Conservation (phyloP, 2,329 filamentous ascomycete genomes). For the Penicillium sp. region DNA sequence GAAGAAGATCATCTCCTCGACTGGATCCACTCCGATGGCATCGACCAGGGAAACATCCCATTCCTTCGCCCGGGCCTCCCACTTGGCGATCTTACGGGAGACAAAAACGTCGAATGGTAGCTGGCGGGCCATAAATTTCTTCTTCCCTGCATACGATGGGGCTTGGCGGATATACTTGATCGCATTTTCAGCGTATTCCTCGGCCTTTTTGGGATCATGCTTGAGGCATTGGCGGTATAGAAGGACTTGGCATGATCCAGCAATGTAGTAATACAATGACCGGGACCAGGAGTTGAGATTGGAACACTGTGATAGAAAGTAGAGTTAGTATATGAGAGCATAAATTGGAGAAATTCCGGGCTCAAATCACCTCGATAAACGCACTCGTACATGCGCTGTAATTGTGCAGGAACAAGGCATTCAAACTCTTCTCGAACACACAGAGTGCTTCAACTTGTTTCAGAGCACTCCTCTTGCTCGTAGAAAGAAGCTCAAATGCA, state of each 20-base stretch:
- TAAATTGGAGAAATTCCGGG: background rate
- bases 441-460: slow-evolving; percentile 85
- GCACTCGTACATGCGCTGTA: slow-evolving; percentile 72
- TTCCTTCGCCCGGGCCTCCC: slow-evolving; percentile 73
- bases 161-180: slow-evolving; percentile 71
- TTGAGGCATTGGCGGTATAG: slow-evolving; percentile 62
- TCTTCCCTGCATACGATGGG: slow-evolving; percentile 74
- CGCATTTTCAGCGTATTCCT: slow-evolving; percentile 62
- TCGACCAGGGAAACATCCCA: slow-evolving; percentile 71
- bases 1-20: slow-evolving; percentile 89
- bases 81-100: slow-evolving; percentile 79
- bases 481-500: slow-evolving; percentile 65
- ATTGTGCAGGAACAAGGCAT: slow-evolving; percentile 74
- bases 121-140: slow-evolving; percentile 84
- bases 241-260: slow-evolving; percentile 75
- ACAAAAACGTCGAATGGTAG: slow-evolving; percentile 89
- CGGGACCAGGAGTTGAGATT: slow-evolving; percentile 91
- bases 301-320: slow-evolving; percentile 53
- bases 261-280: slow-evolving; percentile 85
- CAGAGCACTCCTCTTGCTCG: slow-evolving; percentile 67
- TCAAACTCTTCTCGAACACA: slow-evolving; percentile 79
- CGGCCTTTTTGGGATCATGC: slow-evolving; percentile 46
- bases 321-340: background rate
- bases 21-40: slow-evolving; percentile 75
- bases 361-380: slow-evolving; percentile 61